Evolutionary conservation across 2,329 filamentous ascomycete genomes (phyloP).

Genomic region (Fusarium sp.): DNA sequence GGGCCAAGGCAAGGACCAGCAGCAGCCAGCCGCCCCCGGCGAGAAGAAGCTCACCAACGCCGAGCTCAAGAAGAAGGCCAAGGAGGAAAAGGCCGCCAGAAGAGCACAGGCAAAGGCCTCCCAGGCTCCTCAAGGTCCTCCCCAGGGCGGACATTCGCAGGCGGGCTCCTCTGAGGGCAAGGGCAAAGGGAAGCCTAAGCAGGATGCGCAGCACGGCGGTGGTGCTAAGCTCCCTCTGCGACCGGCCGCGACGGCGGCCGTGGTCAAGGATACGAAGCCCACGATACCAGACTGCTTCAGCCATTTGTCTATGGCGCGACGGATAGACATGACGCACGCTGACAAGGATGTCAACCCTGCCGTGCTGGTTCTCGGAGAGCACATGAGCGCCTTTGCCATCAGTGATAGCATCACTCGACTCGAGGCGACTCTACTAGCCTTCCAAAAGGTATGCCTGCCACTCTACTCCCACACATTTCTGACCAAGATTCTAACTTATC

Average conservation of each 20-base stretch:
- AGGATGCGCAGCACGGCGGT: conserved; percentile 50
- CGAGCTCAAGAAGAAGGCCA: conserved; percentile 85
- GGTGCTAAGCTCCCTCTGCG: conserved; percentile 49
- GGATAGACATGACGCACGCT: conserved; percentile 63
- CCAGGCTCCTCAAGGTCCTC: conserved; percentile 54
- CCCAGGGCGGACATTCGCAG: conserved; percentile 48
- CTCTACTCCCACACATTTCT: conserved; percentile 25
- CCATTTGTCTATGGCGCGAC: conserved; percentile 75
- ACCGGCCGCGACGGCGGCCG: conserved; percentile 47
- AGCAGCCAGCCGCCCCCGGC: conserved; percentile 40
- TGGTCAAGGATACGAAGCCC: conserved; percentile 62
- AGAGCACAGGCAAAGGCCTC: conserved; percentile 74
- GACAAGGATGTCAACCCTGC: conserved; percentile 85
- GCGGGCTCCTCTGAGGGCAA: conserved; percentile 52
- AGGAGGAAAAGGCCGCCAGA: conserved; percentile 89
- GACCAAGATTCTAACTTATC: conserved; percentile 4
- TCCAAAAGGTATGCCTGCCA: conserved; percentile 72
- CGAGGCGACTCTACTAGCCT: conserved; percentile 85
- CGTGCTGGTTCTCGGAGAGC: conserved; percentile 83
- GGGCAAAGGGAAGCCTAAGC: conserved; percentile 57
- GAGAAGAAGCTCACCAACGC: conserved; percentile 72
- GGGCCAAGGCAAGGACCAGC: conserved; percentile 40
- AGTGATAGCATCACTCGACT: conserved; percentile 89
- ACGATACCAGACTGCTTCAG: conserved; percentile 77
- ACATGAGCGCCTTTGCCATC: conserved; percentile 87